Conservation (phyloP, 129 eudicot genomes). For the Kitagawia praeruptora region DNA sequence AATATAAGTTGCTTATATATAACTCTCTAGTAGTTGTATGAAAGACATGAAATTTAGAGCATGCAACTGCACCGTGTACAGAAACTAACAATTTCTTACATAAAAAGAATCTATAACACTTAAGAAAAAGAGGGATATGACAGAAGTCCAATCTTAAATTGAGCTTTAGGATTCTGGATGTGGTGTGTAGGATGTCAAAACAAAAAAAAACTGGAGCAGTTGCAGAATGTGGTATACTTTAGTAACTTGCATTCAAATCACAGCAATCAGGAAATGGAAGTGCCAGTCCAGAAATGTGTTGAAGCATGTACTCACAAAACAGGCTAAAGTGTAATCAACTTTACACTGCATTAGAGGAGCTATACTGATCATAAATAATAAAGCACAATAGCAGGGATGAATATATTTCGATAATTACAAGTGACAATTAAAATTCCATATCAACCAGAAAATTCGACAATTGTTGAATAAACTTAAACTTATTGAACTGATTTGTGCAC, state of each 20-base stretch:
- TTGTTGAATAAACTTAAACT: background rate
- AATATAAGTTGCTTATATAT: background rate
- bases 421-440: background rate
- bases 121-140: background rate
- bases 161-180: background rate
- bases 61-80: background rate
- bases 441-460: background rate
- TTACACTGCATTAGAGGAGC: background rate
- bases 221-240: background rate
- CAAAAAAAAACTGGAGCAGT: background rate
- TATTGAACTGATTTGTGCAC: background rate
- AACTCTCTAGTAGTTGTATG: background rate
- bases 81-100: background rate
- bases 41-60: background rate
- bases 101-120: background rate
- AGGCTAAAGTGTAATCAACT: background rate
- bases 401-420: background rate
- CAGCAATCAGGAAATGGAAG: background rate
- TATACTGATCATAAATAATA: background rate
- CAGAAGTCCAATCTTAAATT: background rate
- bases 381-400: background rate
- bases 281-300: background rate
- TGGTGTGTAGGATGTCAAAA: background rate
- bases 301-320: too few relatives aligned
- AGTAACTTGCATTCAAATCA: background rate